Percentiles rank a stretch among this genome's conserved stretches.
Conservation (phyloP, 257 asterid species). For the Rauvolfia tetraphylla region DNA sequence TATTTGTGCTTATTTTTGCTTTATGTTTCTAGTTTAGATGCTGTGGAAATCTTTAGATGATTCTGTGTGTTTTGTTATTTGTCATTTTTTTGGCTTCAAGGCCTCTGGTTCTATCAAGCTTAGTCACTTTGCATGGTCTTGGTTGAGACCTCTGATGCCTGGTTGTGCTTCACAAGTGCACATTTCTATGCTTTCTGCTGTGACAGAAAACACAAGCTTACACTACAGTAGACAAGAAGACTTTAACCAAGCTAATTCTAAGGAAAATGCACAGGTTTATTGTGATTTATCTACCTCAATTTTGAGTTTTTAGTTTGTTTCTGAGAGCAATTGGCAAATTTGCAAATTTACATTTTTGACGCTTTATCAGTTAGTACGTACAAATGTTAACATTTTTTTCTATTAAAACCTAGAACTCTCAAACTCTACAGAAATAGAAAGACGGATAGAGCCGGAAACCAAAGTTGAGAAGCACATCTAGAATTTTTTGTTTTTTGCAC, state of each 20-base stretch:
- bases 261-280: slow-evolving; percentile 81
- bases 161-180: slow-evolving; percentile 33
- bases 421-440: slow-evolving; percentile 96
- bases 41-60: too few species aligned
- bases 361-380: not conserved
- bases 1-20: too few species aligned
- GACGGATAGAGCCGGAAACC: slow-evolving; percentile 94
- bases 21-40: too few species aligned
- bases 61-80: too few species aligned
- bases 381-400: not conserved
- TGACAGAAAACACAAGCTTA: slow-evolving; percentile 63
- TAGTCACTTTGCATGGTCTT: too few species aligned
- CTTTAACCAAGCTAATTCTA: slow-evolving; percentile 58
- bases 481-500: slow-evolving; percentile 91
- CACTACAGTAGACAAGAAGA: slow-evolving; percentile 85
- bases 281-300: slow-evolving; percentile 11
- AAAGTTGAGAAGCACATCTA: slow-evolving; percentile 96
- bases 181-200: slow-evolving; percentile 42
- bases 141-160: slow-evolving; percentile 33
- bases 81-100: too few species aligned
- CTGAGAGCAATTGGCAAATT: not conserved
- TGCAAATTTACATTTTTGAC: not conserved
- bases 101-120: too few species aligned
- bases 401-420: slow-evolving; percentile 20
- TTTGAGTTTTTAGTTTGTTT: not conserved